phyloP scores from a whole-genome alignment of 1,139 yeast genomes.

The Candida sojae region DNA sequence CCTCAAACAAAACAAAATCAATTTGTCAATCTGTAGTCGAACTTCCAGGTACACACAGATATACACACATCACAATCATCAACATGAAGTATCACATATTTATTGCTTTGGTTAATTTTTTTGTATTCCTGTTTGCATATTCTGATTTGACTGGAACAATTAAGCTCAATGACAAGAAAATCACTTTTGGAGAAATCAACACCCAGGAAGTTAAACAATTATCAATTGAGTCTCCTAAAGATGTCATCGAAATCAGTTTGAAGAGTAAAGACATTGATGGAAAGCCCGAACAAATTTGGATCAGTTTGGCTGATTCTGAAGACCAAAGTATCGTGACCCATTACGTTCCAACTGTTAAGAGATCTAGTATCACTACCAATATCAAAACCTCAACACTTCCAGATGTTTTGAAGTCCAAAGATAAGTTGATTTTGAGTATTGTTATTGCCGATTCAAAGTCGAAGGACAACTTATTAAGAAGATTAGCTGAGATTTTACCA shows the following conservation, averaged over 20 bases:
- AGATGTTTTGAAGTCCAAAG: slow-evolving; percentile 36
- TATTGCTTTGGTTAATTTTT: slow-evolving; percentile 12
- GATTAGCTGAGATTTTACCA: slow-evolving; percentile 38
- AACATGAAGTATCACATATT: slow-evolving; percentile 15
- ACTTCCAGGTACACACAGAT: neutral
- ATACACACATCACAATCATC: neutral
- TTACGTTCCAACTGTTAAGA: slow-evolving; percentile 25
- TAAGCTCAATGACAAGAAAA: slow-evolving; percentile 24
- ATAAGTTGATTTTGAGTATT: slow-evolving; percentile 31
- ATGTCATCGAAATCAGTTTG: slow-evolving; percentile 31
- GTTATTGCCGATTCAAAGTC: slow-evolving; percentile 31
- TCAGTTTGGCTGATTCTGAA: slow-evolving; percentile 25
- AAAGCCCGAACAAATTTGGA: slow-evolving; percentile 29
- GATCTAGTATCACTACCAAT: slow-evolving; percentile 23
- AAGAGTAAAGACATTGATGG: slow-evolving; percentile 16
- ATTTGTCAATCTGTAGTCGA: neutral
- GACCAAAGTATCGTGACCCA: slow-evolving; percentile 26
- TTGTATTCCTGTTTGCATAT: slow-evolving; percentile 22
- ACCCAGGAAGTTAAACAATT: slow-evolving; percentile 38
- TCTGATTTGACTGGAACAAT: slow-evolving; percentile 30
- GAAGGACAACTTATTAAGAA: slow-evolving; percentile 25
- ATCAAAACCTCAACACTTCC: slow-evolving; percentile 38
- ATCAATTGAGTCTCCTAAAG: slow-evolving; percentile 33
- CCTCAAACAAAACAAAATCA: slow-evolving; percentile 11
- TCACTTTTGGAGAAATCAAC: slow-evolving; percentile 37